Evolutionary conservation across 2,329 filamentous ascomycete genomes (phyloP), one percentile per base, ranked within the genome.

Genomic region (Neurospora sp.): DNA sequence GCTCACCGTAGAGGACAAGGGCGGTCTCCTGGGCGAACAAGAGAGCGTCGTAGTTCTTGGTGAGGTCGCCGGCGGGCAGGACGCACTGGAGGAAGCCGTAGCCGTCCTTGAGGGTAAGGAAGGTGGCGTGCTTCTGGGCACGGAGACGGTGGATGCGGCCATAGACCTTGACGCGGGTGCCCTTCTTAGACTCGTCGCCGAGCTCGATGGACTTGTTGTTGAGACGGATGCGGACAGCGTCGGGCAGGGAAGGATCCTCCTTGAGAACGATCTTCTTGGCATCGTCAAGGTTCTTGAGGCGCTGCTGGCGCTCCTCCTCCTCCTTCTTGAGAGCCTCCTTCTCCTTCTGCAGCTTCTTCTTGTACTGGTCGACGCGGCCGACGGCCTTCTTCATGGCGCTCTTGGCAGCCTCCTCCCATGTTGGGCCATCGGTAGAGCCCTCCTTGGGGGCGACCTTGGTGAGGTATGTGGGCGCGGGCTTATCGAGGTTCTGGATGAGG

Each of bases 21-120:
- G 92, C 92, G n/a, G 93, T 96, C 82, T 95, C 93, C 72, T 91
- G 89, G 39, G 92, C 92, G 75, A 97, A 87, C 33, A 91, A 93
- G 75, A 97, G 84, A 72, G 92, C 92, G 77, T 97, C 93, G 83
- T 96, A 96, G n/a, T 92, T 95, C 84, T 93, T 93, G 74, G 92
- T 91, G 75, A 98, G 86, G 73, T 93, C 86, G 70, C 93, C 93
- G 3, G 85, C 81, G 69, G 88, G 87, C 74, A 97, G 83, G 72
- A 97, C 86, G 77, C 92, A 94, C 83, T 97, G 93, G 79, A 98
- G 85, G 77, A 90, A 89, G 69, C 91, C 92, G 77, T 94, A 92
- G 70, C 94, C 94, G 78, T 96, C 92, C 73, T 89, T 86, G 73
- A 97, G 83, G n/a, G 91, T 95, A 77, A 97, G 85, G 81, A 97